A percentile compares a stretch with the other conserved stretches of the same genome.
Conservation (phyloP, 2,329 filamentous ascomycete species). For the Apiospora saccharicola region DNA sequence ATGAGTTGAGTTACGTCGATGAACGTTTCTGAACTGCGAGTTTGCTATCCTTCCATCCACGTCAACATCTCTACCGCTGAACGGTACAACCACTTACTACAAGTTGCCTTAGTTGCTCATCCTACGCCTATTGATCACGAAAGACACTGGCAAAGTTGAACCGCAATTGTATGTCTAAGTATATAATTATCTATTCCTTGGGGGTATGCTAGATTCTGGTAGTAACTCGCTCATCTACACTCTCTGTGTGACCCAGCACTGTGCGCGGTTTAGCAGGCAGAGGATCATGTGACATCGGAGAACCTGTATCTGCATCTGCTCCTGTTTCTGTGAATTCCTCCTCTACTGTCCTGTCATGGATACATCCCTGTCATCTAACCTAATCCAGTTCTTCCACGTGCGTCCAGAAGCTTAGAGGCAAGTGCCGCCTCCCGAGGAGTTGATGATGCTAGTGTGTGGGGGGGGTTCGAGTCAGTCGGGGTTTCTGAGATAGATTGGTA, state of each 20-base stretch:
- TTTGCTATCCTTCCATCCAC: too few relatives aligned
- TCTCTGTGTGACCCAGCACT: not conserved
- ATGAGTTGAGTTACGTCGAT: too few relatives aligned
- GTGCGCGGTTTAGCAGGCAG: not conserved
- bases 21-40: too few relatives aligned
- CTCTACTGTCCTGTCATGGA: not conserved
- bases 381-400: not conserved
- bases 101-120: too few relatives aligned
- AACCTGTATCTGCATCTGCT: not conserved
- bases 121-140: too few relatives aligned
- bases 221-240: too few relatives aligned
- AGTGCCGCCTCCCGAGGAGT: constrained; percentile 1
- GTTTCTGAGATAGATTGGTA: not conserved
- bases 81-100: too few relatives aligned
- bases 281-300: not conserved
- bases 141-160: too few relatives aligned
- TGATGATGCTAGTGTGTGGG: not conserved
- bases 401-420: not conserved
- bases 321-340: not conserved
- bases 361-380: too few relatives aligned
- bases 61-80: too few relatives aligned
- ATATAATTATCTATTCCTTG: not conserved
- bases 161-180: not conserved
- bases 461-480: not conserved
- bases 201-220: not conserved